These are phyloP conservation scores for Selenicereus undatus DNA, from an alignment of 148 eudicot species.

Conservation along the genomic window DNA sequence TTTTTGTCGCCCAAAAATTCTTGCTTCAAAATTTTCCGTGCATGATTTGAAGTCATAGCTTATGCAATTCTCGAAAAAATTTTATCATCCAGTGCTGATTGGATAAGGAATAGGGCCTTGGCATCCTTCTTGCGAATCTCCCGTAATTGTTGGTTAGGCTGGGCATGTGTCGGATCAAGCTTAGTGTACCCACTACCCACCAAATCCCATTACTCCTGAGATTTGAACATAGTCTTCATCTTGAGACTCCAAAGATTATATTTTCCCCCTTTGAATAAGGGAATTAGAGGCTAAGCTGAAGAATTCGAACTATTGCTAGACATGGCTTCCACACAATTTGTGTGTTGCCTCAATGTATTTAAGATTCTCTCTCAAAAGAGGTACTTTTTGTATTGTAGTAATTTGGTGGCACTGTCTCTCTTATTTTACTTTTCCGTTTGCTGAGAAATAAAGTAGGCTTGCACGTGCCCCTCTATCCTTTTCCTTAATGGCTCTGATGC, in stretches of 20 bases:
- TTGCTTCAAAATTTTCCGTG: constrained; percentile 3
- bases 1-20: constrained; percentile 10
- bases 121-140: constrained; percentile 3
- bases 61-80: neutral
- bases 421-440: too few species aligned
- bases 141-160: neutral
- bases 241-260: constrained; percentile 9
- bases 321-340: neutral
- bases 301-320: neutral
- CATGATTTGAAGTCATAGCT: neutral
- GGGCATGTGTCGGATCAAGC: neutral
- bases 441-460: too few species aligned
- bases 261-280: constrained; percentile 8
- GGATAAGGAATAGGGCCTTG: constrained; percentile 3
- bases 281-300: constrained; percentile 7
- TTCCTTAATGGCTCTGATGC: too few species aligned
- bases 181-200: neutral
- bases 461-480: too few species aligned
- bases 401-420: too few species aligned
- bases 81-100: neutral
- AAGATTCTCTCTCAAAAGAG: too few species aligned
- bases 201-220: neutral
- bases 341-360: too few species aligned
- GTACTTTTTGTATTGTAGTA: too few species aligned
- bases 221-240: constrained; percentile 9